These are phyloP conservation scores for Gaillardinia entomophila DNA, from an alignment of 805 yeast genomes.

Conservation along the genomic window DNA sequence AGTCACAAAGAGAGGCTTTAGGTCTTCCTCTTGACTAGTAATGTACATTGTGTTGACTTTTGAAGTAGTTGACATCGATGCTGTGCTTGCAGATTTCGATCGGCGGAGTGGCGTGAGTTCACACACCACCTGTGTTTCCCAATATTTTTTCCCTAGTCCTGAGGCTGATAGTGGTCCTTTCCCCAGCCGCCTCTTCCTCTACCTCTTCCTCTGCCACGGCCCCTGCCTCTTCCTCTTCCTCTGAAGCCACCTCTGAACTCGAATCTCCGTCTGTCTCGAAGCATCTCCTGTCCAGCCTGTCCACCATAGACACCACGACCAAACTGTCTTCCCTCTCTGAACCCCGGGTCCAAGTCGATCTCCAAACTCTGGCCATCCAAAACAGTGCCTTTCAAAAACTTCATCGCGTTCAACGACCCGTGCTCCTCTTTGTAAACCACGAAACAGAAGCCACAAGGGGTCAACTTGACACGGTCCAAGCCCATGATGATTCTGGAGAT, in stretches of 20 bases:
- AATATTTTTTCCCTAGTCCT: too few relatives aligned
- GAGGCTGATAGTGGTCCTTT: background rate
- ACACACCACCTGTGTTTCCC: too few relatives aligned
- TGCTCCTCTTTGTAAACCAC: constrained; percentile 65
- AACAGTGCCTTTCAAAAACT: constrained; percentile 74
- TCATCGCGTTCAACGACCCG: constrained; percentile 77
- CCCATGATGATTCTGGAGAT: constrained; percentile 89
- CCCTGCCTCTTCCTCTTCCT: constrained; percentile 26
- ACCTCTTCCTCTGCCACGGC: constrained; percentile 22
- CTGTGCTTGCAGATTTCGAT: too few relatives aligned
- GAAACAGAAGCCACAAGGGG: constrained; percentile 97
- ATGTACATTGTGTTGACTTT: too few relatives aligned
- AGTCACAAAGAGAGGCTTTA: constrained; percentile 49
- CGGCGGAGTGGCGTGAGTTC: too few relatives aligned
- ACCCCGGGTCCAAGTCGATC: constrained; percentile 94
- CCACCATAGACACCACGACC: constrained; percentile 95
- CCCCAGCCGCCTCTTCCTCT: constrained; percentile 8
- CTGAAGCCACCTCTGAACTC: constrained; percentile 43
- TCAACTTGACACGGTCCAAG: constrained; percentile 78
- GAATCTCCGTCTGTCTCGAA: constrained; percentile 33
- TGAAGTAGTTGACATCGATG: too few relatives aligned
- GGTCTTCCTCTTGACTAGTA: constrained; percentile 27
- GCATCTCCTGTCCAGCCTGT: constrained; percentile 70
- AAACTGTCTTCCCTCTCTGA: constrained; percentile 90
- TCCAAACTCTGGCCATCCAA: constrained; percentile 78